Base-by-base conservation (phyloP, 129 eudicot genomes). In the Kitagawia praeruptora region DNA sequence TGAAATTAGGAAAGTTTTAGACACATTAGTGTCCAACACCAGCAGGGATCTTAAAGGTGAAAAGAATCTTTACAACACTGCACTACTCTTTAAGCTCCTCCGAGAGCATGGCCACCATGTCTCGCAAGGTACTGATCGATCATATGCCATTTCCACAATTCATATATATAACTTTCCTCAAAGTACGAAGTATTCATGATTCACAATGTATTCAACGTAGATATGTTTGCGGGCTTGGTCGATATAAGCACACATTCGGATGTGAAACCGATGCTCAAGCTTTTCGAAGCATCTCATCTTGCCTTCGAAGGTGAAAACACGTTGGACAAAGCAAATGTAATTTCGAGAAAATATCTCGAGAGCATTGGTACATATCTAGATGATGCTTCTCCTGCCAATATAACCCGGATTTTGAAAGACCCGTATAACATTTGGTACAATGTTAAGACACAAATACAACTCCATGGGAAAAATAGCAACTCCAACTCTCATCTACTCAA, bases 71-170 rank as follows among this genome's bases (percentile, higher is more conserved):
- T 83, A 82, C 79, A 79, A 72, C 37, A 58, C 85, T 27, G 78
- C 93, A 8, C 79, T 89, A 70, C 46, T 45, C 74, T 89, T 89
- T 71, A 82, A 84, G 82, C 70, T 86, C 61, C 75, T 86, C 28
- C 80, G 90, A 77, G 82, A 84, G 47, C 77, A 86, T 66, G 88
- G 90, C n/a, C 77, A 75, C 39, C 38, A 27, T 63, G 70, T 27
- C 18, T 11, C 39, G 27, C 39, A 63, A 27, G 70, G 70, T 63
- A 31, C 34, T 31, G 34, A 31, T 31, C 34, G 34, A 31, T 31
- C 34, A 31, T 31, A 31, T 31, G 34, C 34, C 34, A 31, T 31
- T 31, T 31, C 34, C 34, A 31, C 34, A 31, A 31, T 31, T 31
- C 34, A 31, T 31, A 31, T 31, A 31, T 31, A 31, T 31, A 31